Base-by-base conservation (phyloP, 345 rosid genomes). In the Eutrema yunnanense region DNA sequence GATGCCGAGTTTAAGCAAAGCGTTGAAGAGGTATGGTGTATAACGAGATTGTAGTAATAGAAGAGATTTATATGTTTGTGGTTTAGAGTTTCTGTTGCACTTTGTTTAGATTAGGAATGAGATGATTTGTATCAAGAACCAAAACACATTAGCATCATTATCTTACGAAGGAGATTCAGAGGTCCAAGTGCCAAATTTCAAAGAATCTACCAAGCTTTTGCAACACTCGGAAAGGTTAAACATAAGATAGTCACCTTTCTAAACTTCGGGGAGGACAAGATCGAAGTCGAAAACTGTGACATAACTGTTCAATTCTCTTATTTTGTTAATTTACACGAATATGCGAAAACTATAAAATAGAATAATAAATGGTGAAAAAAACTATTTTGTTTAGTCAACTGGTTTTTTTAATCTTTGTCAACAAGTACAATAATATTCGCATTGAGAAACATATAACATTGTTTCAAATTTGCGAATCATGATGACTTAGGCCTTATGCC, bases 1-100 rank as follows among this genome's bases (percentile, higher is more conserved):
- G 44, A 91, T 94, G 98, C 97, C 96, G 49, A 86, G 89, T 80
- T 84, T 94, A 79, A 91, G 95, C 84, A 89, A 91, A 84, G 94
- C 96, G 48, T 81, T 89, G 54, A 80, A 73, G 84, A 87, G 96
- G 19, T 94, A 94, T 75, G 98, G 92, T 30, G 88, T 84, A 54
- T 91, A 68, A 83, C 40, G 62, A 55, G 69, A 60, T 58, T 59
- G 7, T 8, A 74, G 49, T 34, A 53, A 19, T 11, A 29, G 11
- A 22, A 44, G 56, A 51, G 42, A 44, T 43, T 16, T 42, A 48
- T 32, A 51, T 51, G 44, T 29, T 65, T 65, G 61, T 41, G 53
- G 61, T 49, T 73, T 65, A 48, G 50, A 57, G 49, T 64, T 43
- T 64, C 12, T 14, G 58, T 65, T 47, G 50, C 58, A 9, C 27